These are phyloP conservation scores for Hirsutella rhossiliensis DNA, from an alignment of 2,329 filamentous ascomycete species.

Conservation along the genomic window DNA sequence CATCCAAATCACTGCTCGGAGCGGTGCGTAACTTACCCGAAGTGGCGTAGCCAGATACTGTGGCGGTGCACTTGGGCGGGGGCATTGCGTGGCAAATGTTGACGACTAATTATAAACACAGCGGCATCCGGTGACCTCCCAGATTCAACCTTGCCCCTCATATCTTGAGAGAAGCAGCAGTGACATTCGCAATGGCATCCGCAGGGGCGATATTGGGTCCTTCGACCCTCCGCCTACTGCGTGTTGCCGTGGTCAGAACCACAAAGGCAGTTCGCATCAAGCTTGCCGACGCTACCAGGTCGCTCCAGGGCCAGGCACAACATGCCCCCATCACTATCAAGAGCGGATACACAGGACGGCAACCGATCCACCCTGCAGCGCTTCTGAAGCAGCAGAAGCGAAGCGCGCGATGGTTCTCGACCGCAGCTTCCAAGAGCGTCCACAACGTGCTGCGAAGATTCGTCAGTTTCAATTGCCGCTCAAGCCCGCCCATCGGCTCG, in stretches of 20 bases:
- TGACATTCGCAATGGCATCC: constrained; percentile 33
- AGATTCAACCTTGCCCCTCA: background rate
- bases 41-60: no score
- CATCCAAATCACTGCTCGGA: no score
- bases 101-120: no score
- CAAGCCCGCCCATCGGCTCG: constrained; percentile 29
- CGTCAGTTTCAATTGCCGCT: constrained; percentile 27
- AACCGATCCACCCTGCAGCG: constrained; percentile 41
- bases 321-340: constrained; percentile 27
- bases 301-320: constrained; percentile 33
- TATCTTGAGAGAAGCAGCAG: background rate
- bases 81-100: no score
- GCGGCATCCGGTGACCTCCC: background rate
- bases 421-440: constrained; percentile 26
- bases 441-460: constrained; percentile 37
- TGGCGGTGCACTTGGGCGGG: no score
- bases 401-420: constrained; percentile 36
- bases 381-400: constrained; percentile 35
- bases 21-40: no score
- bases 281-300: constrained; percentile 29
- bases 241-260: constrained; percentile 37
- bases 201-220: constrained; percentile 45
- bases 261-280: constrained; percentile 39
- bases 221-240: constrained; percentile 40
- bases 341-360: constrained; percentile 25